Evolutionary conservation across 106 monocot genomes (phyloP), one percentile per base, ranked within the genome.

Genomic region (Dendrobium huoshanense): DNA sequence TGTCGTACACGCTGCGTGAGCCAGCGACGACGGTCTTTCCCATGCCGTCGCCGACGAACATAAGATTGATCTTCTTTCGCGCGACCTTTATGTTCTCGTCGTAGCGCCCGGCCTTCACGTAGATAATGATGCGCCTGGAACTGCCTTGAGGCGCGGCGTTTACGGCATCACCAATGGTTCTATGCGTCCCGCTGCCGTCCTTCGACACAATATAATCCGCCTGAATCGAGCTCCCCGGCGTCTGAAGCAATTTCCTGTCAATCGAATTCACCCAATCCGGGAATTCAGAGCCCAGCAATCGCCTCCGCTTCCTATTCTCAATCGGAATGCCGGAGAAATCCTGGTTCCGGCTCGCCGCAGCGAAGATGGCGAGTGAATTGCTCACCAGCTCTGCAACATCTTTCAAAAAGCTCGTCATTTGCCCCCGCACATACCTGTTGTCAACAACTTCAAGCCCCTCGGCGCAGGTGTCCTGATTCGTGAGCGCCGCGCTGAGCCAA

Each of bases 391-490:
- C 93, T 33, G 83, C 15, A 13, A 95, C 85, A 61, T 95, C 86
- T 42, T 81, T 87, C 9, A 93, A 61, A 48, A 84, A 75, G 17
- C 11, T 56, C 42, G 73, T 56, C 91, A 95, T 95, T 73, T 93
- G 88, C 25, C 77, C 22, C 58, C 74, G 83, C 10, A 95, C 81
- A 51, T 82, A 67, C 55, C 75, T 68, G 54, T 80, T 82, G 17
- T 31, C 56, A 8, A 85, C 93, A 24, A 75, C 86, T 5, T 86
- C 73, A 1, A 95, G 79, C 9, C 93, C 89, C 33, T 95, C 93
- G 16, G 75, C 42, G 83, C 93, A 95, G 41, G 95, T 95, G 80
- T 95, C 95, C 73, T 95, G 95, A 82, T 91, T 95, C 18, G 93
- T 95, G 31, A 95, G 78, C 8, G 95, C 92, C 9, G 84, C 92